Evolutionary conservation across 192 early-diverging fungal genomes (phyloP), one percentile per base, ranked within the genome.

Genomic region (Geranomyces michiganensis): DNA sequence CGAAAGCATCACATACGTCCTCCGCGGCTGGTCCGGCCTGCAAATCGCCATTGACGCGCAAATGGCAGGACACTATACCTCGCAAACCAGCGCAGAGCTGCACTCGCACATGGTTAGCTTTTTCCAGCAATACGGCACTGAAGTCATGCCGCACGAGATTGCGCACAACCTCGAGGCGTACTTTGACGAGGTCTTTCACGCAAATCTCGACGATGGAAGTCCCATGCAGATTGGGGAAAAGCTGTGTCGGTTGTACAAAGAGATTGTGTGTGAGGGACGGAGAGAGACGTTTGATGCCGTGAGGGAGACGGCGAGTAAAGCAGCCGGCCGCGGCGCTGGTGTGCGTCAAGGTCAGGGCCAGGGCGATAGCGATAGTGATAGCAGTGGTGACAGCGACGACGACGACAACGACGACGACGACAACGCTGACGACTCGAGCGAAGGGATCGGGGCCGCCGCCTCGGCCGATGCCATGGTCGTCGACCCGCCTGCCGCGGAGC

Each of bases 191-290:
- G 49, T 74, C 67, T 79, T 84, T 76, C 29, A 82, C 68, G 67
- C 70, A 0, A 68, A 94, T 90, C 75, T 92, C 86, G 36, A 93
- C 89, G 74, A 95, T 85, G 26, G 92, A 83, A 9, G 91, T 88
- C 80, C 94, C 82, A 75, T 88, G 89, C 80, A 92, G 90, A 21
- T 90, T 88, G 47, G 92, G 64, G 41, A 94, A 66, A 70, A 92
- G 90, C 89, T 90, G 82, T 75, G 94, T 91, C 74, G 91, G 86
- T 58, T 84, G 81, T 92, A 90, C 89, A 10, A 82, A 62, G 70
- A 87, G 72, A 30, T 79, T 60, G 31, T 86, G 76, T 59, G 88
- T 89, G 51, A 70, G 29, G 67, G 84, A 75, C 21, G 84, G 53
- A 0, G 74, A 70, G 46, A 75, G 53, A 45, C 78, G 22, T 24